Evolutionary conservation across 2,329 filamentous ascomycete genomes (phyloP), one percentile per base, ranked within the genome.

Genomic region (Penicillium vulpinum): DNA sequence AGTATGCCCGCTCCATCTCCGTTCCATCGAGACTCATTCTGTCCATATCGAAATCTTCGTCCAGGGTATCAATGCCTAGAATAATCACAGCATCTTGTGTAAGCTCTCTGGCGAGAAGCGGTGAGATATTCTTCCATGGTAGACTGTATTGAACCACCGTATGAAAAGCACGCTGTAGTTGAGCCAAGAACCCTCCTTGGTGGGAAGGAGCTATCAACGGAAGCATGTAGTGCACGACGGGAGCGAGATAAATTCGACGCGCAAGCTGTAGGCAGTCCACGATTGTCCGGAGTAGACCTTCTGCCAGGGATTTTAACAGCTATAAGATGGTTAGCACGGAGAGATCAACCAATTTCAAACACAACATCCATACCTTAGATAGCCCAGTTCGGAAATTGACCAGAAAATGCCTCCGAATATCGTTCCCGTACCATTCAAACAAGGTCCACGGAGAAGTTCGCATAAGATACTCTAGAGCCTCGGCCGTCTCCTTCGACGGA

Each of bases 111-210:
- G 74, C 72, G 21, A 83, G 68, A 5, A 80, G 72, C 22, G 73
- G 72, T 1, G 77, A 78, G 36, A 80, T 75, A 2, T 63, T 57
- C 21, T 68, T 66, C 60, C 75, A 74, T 5, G 73, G 77, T 9
- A 83, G 64, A 16, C 77, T 77, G 61, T 82, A 79, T 26, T 76
- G 73, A 56, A 82, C 77, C 29, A 80, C 73, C 10, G 78, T 77
- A 54, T 81, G 75, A 22, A 83, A 71, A 31, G 75, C 73, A 36
- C 74, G 70, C 33, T 70, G 71, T 36, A 82, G 72, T 54, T 73
- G 77, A 22, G 56, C 64, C 58, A 70, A 70, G 50, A 63, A 67
- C 45, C 52, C 64, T 51, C 67, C 70, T 62, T 65, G 73, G 22
- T 64, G 70, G 3, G 62, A 31, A 5, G 48, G 43, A 24, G 68